Conservation (phyloP, 768 basidiomycete species). For the Pisolithus albus region DNA sequence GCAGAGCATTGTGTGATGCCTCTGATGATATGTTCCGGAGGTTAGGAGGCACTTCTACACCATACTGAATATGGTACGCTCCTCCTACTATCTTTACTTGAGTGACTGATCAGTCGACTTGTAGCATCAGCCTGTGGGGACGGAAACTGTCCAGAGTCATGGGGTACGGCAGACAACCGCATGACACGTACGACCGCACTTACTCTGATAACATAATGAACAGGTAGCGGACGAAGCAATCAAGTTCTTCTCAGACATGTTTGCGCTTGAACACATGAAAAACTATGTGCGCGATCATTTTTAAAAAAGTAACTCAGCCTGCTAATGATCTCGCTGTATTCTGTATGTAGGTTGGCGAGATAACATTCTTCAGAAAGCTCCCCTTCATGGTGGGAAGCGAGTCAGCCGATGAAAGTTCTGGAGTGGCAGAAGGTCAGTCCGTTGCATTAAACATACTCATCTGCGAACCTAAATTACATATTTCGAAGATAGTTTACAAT, state of each 20-base stretch:
- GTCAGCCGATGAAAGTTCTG: neutral
- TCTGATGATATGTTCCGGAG: neutral
- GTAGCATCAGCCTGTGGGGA: neutral
- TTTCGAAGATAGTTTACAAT: too few relatives aligned
- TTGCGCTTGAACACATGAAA: neutral
- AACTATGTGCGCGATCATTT: neutral
- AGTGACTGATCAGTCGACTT: neutral
- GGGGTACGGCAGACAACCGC: neutral
- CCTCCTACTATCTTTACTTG: neutral
- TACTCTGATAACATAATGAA: neutral
- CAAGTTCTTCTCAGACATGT: neutral
- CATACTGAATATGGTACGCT: neutral
- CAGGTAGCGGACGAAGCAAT: neutral
- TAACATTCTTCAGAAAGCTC: neutral
- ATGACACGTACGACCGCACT: neutral
- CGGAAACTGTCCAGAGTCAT: too few relatives aligned
- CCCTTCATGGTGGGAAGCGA: neutral
- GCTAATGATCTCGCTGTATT: neutral
- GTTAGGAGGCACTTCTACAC: neutral
- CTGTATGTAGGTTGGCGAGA: neutral
- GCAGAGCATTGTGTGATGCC: neutral
- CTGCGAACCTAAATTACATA: too few relatives aligned
- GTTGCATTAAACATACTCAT: too few relatives aligned
- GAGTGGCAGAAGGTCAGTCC: neutral
- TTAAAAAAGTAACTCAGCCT: neutral